Evolutionary conservation across 2,329 filamentous ascomycete genomes (phyloP).

Genomic region (Bipolaris victoriae): DNA sequence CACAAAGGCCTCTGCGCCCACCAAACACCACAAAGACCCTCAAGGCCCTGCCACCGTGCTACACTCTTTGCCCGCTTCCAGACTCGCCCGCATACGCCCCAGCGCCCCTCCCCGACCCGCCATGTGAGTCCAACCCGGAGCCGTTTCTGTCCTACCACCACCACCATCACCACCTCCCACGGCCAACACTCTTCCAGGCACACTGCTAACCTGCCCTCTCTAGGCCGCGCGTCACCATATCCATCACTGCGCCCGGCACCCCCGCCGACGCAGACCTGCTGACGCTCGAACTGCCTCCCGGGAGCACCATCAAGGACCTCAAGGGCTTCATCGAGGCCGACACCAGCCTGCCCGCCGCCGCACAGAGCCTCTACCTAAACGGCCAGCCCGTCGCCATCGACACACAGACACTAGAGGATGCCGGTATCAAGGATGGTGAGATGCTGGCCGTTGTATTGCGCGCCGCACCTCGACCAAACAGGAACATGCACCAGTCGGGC

Average conservation of each 20-base stretch:
- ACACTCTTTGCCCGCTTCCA: slow-evolving; percentile 44
- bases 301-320: slow-evolving; percentile 82
- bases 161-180: slow-evolving; percentile 24
- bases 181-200: slow-evolving; percentile 10
- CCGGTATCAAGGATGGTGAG: slow-evolving; percentile 84
- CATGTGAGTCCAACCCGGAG: slow-evolving; percentile 46
- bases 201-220: slow-evolving; percentile 38
- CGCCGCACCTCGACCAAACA: slow-evolving; percentile 24
- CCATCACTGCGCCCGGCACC: slow-evolving; percentile 76
- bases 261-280: slow-evolving; percentile 74
- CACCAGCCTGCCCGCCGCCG: slow-evolving; percentile 70
- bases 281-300: slow-evolving; percentile 79
- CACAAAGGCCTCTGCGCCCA: slow-evolving; percentile 2
- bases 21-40: neutral
- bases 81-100: slow-evolving; percentile 33
- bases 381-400: slow-evolving; percentile 80
- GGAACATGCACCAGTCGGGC: slow-evolving; percentile 15
- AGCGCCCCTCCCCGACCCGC: slow-evolving; percentile 20
- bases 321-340: slow-evolving; percentile 90
- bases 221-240: slow-evolving; percentile 84
- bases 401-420: slow-evolving; percentile 78
- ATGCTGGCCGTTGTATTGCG: slow-evolving; percentile 86
- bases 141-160: slow-evolving; percentile 48
- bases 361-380: slow-evolving; percentile 90
- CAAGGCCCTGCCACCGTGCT: slow-evolving; percentile 3